Evolutionary conservation across 495 filamentous ascomycete genomes (phyloP), one percentile per base, ranked within the genome.

Genomic region (Xanthoparmelia taractica): DNA sequence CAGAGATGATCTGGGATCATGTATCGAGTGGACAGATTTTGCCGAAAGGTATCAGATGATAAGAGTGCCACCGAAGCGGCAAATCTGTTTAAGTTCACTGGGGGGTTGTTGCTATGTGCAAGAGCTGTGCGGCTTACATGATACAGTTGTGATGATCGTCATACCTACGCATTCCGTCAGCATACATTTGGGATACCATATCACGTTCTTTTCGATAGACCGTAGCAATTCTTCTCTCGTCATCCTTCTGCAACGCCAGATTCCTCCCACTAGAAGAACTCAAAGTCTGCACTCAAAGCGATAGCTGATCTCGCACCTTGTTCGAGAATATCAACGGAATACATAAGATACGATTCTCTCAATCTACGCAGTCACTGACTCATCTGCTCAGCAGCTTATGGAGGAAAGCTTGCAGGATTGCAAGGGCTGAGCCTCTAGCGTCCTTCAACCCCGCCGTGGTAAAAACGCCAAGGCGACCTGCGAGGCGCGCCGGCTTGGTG

Each of bases 141-240:
- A 63, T 63, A 57, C n/a, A 38, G 37, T 48, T 57, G 40, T 57
- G 31, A 25, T 63, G 60, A 31, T 63, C 52, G 8, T 57, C 40
- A 27, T 56, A 43, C 20, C 38, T 63, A 23, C 37, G 17, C 37
- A 34, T 25, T 41, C 25, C 8, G 27, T 63, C 38, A 63, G 48
- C 31, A 37, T 57, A 5, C n/a, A 45, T 27, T 31, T 15, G 54
- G 47, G 34, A 61, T 41, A 8, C 47, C 18, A 23, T 23, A 55
- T 61, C 33, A 43, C 40, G 40, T 43, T 43, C 40, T 6, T 41
- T 38, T 61, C 25, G 50, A 54, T 17, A 8, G 20, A 61, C 47
- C 43, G 54, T 63, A 63, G 54, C 27, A 63, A 38, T 54, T 63
- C 60, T 57, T 63, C 60, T 45, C 52, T 63, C 31, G 60, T 20